These are phyloP conservation scores for Skeletonema menzelii DNA, from an alignment of 108 stramenopile species.

Conservation along the genomic window DNA sequence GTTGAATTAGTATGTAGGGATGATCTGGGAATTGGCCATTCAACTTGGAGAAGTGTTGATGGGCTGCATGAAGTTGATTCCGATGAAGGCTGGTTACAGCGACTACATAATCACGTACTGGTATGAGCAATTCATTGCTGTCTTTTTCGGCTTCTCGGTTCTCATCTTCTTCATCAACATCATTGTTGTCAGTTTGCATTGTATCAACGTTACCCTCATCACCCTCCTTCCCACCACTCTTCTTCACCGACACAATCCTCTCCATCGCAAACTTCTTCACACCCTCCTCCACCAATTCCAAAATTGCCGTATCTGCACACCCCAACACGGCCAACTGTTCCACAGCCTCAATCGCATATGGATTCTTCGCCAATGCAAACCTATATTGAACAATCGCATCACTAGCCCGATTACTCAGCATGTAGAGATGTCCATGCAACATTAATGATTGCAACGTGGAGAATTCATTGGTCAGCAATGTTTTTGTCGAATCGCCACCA, in stretches of 20 bases:
- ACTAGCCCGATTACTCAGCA: constrained; percentile 44
- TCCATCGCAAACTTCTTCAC: neutral
- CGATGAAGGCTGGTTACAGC: constrained; percentile 29
- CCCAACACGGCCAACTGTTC: constrained; percentile 63
- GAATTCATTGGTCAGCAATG: constrained; percentile 5
- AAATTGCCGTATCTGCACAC: constrained; percentile 14
- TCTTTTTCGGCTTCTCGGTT: neutral
- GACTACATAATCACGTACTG: constrained; percentile 19
- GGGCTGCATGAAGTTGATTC: constrained; percentile 33
- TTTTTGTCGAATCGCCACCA: no score
- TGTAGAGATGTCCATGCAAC: constrained; percentile 68
- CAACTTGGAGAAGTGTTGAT: constrained; percentile 25
- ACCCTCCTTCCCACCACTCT: constrained; percentile 2
- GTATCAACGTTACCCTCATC: neutral
- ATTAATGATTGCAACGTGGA: constrained; percentile 60
- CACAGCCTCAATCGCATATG: constrained; percentile 75
- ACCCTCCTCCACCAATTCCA: constrained; percentile 23
- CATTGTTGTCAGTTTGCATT: neutral
- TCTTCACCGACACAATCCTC: neutral
- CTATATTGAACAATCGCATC: constrained; percentile 63
- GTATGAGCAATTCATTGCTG: constrained; percentile 8
- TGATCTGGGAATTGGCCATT: constrained; percentile 59
- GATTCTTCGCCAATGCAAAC: constrained; percentile 58
- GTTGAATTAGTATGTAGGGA: constrained; percentile 63
- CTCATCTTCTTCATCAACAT: neutral